Evolutionary conservation across 306 rosid genomes (phyloP), one percentile per base, ranked within the genome.

Genomic region (Quercus wislizeni): DNA sequence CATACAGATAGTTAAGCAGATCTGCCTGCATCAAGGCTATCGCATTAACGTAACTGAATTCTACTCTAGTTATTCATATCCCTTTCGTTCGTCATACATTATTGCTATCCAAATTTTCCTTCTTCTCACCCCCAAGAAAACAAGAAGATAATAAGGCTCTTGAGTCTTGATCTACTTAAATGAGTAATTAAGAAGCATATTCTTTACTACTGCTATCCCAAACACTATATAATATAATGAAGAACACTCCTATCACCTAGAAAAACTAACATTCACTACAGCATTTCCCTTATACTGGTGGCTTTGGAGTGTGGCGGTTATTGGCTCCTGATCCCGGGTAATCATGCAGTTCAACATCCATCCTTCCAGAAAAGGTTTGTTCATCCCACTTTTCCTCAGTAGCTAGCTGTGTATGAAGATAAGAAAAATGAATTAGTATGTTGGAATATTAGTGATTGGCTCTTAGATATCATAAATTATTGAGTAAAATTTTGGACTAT

Each of bases 261-360:
- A 81, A 41, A 68, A 73, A 35, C 77, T 79, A 85, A 84, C 85
- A 87, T 73, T 83, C 83, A 65, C 6, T 51, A 43, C 92, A 79
- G 61, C 51, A 58, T 82, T 78, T 77, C 55, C 28, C 85, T 51
- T 67, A 65, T 78, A 86, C 85, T 43, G 94, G 83, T 67, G 89
- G 88, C 83, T 56, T 87, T 73, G 99, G 99, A 79, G 95, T 95
- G 88, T 95, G 99, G 78, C 93, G 98, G 79, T 88, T 84, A 77
- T 92, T 95, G 59, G 99, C 87, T 18, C 92, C 97, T 2, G 91
- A 83, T 76, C 98, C 92, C 18, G 92, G 77, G 79, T 92, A 95
- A 78, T 95, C 99, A 75, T 87, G 84, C 7, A 95, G 91, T 79
- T 87, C 97, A 78, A 90, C 71, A 72, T 54, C 92, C 97, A 91